phyloP scores from a whole-genome alignment of 495 filamentous ascomycete species.

The Pyrenopolyporus hunteri region DNA sequence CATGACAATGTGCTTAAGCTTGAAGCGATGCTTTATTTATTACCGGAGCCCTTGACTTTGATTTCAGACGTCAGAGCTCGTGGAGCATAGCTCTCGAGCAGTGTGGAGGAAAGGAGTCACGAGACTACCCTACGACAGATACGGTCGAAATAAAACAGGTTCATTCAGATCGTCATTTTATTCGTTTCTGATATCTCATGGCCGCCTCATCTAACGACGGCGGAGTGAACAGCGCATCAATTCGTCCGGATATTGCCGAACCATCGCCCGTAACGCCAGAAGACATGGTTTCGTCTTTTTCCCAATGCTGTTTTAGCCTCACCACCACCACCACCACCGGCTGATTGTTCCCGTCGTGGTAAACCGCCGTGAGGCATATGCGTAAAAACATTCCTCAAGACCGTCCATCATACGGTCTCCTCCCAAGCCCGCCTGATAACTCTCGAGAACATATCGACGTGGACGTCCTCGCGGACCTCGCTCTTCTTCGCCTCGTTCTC shows the following conservation, averaged over 20 bases:
- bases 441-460: constrained; percentile 84
- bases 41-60: too few relatives aligned
- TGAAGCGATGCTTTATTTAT: too few relatives aligned
- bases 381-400: not conserved
- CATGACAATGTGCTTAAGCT: too few relatives aligned
- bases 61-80: too few relatives aligned
- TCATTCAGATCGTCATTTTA: constrained; percentile 26
- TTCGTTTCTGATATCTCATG: constrained; percentile 26
- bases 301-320: constrained; percentile 33
- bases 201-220: constrained; percentile 17
- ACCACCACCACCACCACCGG: constrained; percentile 12
- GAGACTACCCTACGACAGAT: not conserved
- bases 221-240: constrained; percentile 5
- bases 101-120: not conserved
- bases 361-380: too few relatives aligned
- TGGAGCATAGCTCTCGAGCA: not conserved
- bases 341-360: too few relatives aligned
- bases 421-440: constrained; percentile 89
- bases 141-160: not conserved
- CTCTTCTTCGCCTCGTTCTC: constrained; percentile 99
- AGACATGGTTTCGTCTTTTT: constrained; percentile 28
- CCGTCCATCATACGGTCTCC: constrained; percentile 70
- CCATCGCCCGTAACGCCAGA: constrained; percentile 32
- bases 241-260: constrained; percentile 16
- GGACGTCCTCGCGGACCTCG: constrained; percentile 93